A percentile compares a stretch with the other conserved stretches of the same genome.
phyloP scores from a whole-genome alignment of 176 grass and related monocot species.

The Cenchrus fungigraminus region DNA sequence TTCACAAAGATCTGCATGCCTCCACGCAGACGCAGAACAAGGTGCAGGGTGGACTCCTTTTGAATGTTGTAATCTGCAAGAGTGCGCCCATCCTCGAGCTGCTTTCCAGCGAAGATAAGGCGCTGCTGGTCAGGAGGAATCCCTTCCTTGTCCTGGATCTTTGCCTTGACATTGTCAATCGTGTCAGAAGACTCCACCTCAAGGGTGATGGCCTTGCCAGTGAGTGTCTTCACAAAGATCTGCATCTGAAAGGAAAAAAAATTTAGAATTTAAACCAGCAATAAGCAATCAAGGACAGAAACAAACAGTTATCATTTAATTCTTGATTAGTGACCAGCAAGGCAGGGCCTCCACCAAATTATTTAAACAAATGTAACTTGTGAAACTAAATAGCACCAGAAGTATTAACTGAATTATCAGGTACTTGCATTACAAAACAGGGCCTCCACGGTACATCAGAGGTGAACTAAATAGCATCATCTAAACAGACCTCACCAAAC shows the following conservation, averaged over 20 bases:
- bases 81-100: conserved; percentile 47
- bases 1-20: not conserved
- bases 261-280: too few species aligned
- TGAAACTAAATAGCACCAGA: too few species aligned
- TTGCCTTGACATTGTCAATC: conserved; percentile 54
- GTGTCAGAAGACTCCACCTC: conserved; percentile 41
- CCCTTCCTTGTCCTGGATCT: conserved; percentile 62
- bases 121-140: conserved; percentile 57
- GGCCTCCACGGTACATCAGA: too few species aligned
- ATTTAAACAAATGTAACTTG: too few species aligned
- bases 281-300: too few species aligned
- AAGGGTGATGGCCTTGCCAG: conserved; percentile 73
- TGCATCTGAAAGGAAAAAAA: conserved; percentile 1
- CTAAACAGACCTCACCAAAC: too few species aligned
- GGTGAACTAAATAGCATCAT: too few species aligned
- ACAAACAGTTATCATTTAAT: too few species aligned
- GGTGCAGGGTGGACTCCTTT: conserved; percentile 67
- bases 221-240: conserved; percentile 82
- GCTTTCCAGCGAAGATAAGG: conserved; percentile 52
- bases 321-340: too few species aligned
- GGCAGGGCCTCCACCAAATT: too few species aligned
- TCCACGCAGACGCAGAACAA: conserved; percentile 56
- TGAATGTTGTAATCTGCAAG: conserved; percentile 60
- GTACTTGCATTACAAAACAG: too few species aligned
- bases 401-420: too few species aligned